These are phyloP conservation scores for Pistacia vera DNA, from an alignment of 345 rosid genomes.

Conservation along the genomic window DNA sequence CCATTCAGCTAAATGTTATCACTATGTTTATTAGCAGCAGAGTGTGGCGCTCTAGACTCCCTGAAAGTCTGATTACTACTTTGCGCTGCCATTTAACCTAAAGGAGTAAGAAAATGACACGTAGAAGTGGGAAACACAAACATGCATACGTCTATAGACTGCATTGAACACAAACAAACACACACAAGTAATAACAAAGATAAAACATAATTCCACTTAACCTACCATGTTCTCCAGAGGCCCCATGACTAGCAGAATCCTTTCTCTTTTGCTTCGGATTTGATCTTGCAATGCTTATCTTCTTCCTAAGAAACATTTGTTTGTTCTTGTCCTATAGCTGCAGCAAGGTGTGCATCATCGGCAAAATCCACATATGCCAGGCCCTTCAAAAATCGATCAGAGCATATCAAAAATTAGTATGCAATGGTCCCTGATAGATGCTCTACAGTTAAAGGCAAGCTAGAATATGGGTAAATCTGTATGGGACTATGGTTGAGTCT, in stretches of 20 bases:
- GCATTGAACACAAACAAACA: background rate
- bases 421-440: too few relatives aligned
- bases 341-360: too few relatives aligned
- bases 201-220: background rate
- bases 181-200: background rate
- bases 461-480: too few relatives aligned
- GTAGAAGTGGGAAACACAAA: background rate
- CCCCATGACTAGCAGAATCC: constrained; percentile 39
- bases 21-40: constrained; percentile 29
- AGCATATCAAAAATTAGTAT: too few relatives aligned
- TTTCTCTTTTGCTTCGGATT: constrained; percentile 67
- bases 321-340: too few relatives aligned
- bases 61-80: constrained; percentile 22
- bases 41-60: constrained; percentile 23
- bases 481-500: too few relatives aligned
- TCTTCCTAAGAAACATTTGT: too few relatives aligned
- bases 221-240: constrained; percentile 31
- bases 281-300: constrained; percentile 74
- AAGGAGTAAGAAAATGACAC: background rate
- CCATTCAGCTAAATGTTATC: constrained; percentile 57
- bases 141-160: background rate
- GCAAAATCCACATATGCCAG: too few relatives aligned
- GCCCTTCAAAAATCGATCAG: too few relatives aligned
- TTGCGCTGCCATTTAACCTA: constrained; percentile 25
- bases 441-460: too few relatives aligned